These are phyloP conservation scores for Cicer chorassanicum DNA, from an alignment of 306 rosid species.

Conservation along the genomic window DNA sequence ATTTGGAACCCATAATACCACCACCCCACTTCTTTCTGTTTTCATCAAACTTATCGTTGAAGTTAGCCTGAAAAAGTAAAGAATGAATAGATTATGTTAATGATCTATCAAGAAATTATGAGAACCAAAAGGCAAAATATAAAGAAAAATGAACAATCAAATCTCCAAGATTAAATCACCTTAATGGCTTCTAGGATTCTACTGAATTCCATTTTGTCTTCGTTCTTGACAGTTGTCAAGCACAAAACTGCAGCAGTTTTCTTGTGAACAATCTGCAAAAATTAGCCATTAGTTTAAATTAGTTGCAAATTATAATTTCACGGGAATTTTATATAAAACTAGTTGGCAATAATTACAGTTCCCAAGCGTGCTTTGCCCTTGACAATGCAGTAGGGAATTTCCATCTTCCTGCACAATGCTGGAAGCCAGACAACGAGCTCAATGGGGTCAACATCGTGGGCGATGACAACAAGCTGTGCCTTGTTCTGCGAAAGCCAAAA, in stretches of 20 bases:
- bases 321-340: not conserved
- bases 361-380: conserved; percentile 84
- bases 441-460: conserved; percentile 86
- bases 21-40: conserved; percentile 88
- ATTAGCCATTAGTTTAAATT: not conserved
- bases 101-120: not conserved
- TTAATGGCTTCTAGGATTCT: conserved; percentile 76
- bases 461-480: conserved; percentile 81
- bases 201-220: conserved; percentile 79
- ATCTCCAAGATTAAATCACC: conserved; percentile 42
- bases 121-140: not conserved
- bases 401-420: conserved; percentile 83
- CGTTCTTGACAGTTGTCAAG: conserved; percentile 84
- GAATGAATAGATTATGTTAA: not conserved
- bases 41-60: conserved; percentile 76
- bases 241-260: conserved; percentile 77
- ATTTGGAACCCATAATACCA: conserved; percentile 88
- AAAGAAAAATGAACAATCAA: not conserved
- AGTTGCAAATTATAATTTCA: not conserved
- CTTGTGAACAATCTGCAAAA: conserved; percentile 69
- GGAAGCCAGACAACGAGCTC: conserved; percentile 89
- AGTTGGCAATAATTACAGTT: conserved; percentile 47
- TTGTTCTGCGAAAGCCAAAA: conserved; percentile 54
- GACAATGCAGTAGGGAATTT: conserved; percentile 81
- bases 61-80: conserved; percentile 62